Conservation (phyloP, 2,329 filamentous ascomycete species). For the Cercospora berteroae region DNA sequence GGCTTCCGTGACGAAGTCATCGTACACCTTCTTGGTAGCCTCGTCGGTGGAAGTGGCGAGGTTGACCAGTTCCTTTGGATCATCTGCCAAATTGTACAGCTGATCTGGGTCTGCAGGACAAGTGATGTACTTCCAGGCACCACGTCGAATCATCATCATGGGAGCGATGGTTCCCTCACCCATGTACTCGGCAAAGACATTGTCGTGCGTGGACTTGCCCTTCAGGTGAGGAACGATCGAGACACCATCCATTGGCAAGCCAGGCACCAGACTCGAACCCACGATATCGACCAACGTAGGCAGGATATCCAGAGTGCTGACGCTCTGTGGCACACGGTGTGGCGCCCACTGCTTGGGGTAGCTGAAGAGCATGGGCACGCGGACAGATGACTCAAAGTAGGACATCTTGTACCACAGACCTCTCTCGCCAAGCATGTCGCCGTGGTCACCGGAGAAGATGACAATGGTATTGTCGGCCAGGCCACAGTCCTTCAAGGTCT, state of each 20-base stretch:
- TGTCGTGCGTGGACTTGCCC: constrained; percentile 68
- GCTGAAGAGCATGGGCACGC: constrained; percentile 83
- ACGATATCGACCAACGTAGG: constrained; percentile 84
- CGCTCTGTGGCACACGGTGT: constrained; percentile 75
- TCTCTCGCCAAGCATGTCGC: constrained; percentile 92
- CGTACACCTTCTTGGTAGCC: constrained; percentile 42
- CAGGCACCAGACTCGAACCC: constrained; percentile 65
- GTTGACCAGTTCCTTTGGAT: constrained; percentile 76
- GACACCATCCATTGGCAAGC: constrained; percentile 80
- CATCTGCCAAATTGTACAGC: constrained; percentile 73
- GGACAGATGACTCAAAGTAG: constrained; percentile 88
- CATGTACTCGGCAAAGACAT: constrained; percentile 92
- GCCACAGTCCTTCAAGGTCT: constrained; percentile 73
- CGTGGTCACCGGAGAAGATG: constrained; percentile 90
- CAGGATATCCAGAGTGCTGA: constrained; percentile 86
- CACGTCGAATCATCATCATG: constrained; percentile 89
- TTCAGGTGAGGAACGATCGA: constrained; percentile 78
- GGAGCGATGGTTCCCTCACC: constrained; percentile 87
- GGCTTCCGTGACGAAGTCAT: constrained; percentile 72
- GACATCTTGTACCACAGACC: constrained; percentile 98
- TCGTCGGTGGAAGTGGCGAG: constrained; percentile 51
- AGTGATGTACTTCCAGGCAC: constrained; percentile 85
- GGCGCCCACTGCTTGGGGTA: constrained; percentile 73
- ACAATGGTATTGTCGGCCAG: constrained; percentile 84
- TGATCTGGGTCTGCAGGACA: constrained; percentile 82